These are phyloP conservation scores for Nothophytophthora sp. DNA, from an alignment of 352 stramenopile genomes.

Conservation along the genomic window DNA sequence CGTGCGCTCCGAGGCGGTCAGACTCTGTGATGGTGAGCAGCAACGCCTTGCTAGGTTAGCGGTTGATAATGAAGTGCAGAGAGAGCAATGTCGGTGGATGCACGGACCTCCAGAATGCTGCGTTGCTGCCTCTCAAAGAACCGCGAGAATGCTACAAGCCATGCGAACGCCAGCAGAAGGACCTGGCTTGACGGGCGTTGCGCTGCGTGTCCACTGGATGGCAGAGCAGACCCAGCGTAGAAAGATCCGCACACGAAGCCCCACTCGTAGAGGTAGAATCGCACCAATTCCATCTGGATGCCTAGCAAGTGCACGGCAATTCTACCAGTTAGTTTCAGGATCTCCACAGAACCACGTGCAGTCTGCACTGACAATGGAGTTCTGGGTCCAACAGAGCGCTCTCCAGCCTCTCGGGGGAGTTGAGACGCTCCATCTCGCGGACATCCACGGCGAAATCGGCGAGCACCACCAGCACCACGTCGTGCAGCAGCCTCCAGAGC, in stretches of 20 bases:
- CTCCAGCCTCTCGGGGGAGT: conserved; percentile 18
- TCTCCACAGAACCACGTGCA: too few relatives aligned
- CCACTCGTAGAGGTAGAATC: conserved; percentile 70
- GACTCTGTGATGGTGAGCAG: too few relatives aligned
- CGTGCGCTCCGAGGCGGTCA: conserved; percentile 9
- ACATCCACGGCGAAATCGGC: conserved; percentile 56
- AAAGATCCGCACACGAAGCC: conserved; percentile 54
- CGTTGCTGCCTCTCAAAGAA: conserved; percentile 53
- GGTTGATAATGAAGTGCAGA: too few relatives aligned
- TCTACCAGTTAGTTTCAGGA: too few relatives aligned
- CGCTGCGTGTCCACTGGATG: too few relatives aligned
- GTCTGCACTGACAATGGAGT: conserved; percentile 26
- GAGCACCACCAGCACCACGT: conserved; percentile 68
- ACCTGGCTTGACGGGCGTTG: conserved; percentile 28
- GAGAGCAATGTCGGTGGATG: too few relatives aligned
- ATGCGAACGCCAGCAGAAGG: conserved; percentile 53
- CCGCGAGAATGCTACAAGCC: conserved; percentile 44
- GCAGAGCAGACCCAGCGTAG: conserved; percentile 29
- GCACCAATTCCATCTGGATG: conserved; percentile 44
- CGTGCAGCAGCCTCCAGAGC: conserved; percentile 64
- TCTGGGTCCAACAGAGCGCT: conserved; percentile 18
- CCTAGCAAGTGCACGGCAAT: background rate
- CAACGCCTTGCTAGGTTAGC: too few relatives aligned
- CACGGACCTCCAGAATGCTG: conserved; percentile 39
- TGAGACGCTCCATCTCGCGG: conserved; percentile 33